These are phyloP conservation scores for Lavandula angustifolia DNA, from an alignment of 257 asterid species.

Conservation along the genomic window DNA sequence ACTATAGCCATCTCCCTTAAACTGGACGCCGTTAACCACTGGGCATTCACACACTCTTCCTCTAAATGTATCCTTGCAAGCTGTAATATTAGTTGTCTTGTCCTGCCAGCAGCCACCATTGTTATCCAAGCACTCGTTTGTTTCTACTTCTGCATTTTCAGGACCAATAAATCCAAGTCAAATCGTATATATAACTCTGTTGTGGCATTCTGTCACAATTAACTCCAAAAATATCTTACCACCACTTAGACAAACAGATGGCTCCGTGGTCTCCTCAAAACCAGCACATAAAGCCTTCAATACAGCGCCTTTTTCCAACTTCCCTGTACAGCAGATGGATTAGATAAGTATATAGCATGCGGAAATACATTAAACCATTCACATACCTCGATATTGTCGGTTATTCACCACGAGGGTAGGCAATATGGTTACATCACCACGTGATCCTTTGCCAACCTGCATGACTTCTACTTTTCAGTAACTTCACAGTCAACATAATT, in stretches of 20 bases:
- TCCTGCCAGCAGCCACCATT: slow-evolving; percentile 90
- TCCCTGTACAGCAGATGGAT: slow-evolving; percentile 46
- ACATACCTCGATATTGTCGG: slow-evolving; percentile 88
- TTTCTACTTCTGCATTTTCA: slow-evolving; percentile 60
- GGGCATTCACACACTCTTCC: slow-evolving; percentile 59
- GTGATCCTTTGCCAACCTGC: slow-evolving; percentile 90
- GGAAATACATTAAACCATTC: slow-evolving; percentile 9
- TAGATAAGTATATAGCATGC: slow-evolving; percentile 13
- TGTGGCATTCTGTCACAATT: not conserved
- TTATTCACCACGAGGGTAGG: slow-evolving; percentile 93
- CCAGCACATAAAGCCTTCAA: slow-evolving; percentile 86
- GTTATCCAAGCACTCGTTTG: slow-evolving; percentile 74
- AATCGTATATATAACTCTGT: not conserved
- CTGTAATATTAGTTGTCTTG: slow-evolving; percentile 58
- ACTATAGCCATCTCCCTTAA: slow-evolving; percentile 58
- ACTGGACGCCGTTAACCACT: slow-evolving; percentile 47
- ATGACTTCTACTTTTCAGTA: not conserved
- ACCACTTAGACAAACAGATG: slow-evolving; percentile 87
- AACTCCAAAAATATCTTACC: slow-evolving; percentile 42
- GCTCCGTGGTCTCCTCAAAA: slow-evolving; percentile 97
- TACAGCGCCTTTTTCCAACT: slow-evolving; percentile 76
- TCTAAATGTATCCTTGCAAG: slow-evolving; percentile 71
- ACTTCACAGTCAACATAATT: slow-evolving; percentile 5
- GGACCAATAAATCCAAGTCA: slow-evolving; percentile 12
- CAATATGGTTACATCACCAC: slow-evolving; percentile 94